These are phyloP conservation scores for Mortierella claussenii DNA, from an alignment of 192 early-diverging fungal species.

Conservation along the genomic window DNA sequence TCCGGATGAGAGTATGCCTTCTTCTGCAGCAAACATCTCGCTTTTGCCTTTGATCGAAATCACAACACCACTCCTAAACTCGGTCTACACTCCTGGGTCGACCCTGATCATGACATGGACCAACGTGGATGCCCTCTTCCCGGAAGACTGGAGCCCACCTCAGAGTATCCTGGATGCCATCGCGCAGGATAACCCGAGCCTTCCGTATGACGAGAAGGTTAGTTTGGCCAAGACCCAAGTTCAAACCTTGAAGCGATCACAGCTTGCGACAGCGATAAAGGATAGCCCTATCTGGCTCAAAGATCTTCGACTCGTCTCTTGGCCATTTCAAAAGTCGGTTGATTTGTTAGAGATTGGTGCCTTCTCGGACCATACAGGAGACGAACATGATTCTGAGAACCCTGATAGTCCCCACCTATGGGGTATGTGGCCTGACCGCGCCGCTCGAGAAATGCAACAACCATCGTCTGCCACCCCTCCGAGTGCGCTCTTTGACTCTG, in stretches of 20 bases:
- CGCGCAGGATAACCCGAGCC: slow-evolving; percentile 5
- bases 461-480: slow-evolving; percentile 1
- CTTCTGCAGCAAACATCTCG: too few relatives aligned
- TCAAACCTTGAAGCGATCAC: background rate
- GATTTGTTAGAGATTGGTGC: background rate
- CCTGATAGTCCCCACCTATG: background rate
- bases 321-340: background rate
- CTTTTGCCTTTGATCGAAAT: too few relatives aligned
- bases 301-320: slow-evolving; percentile 25
- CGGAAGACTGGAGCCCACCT: slow-evolving; percentile 13
- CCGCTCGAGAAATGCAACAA: background rate
- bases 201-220: slow-evolving; percentile 22
- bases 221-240: slow-evolving; percentile 34
- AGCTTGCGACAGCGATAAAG: slow-evolving; percentile 9
- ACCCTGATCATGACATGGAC: slow-evolving; percentile 32
- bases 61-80: slow-evolving; percentile 22
- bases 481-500: slow-evolving; percentile 18
- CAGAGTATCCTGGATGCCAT: slow-evolving; percentile 25
- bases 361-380: too few relatives aligned
- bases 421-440: too few relatives aligned
- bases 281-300: slow-evolving; percentile 21
- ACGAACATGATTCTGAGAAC: background rate
- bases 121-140: slow-evolving; percentile 15
- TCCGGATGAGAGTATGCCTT: slow-evolving; percentile 6
- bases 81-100: slow-evolving; percentile 32